Evolutionary conservation across 352 stramenopile genomes (phyloP), one percentile per base, ranked within the genome.

Genomic region (Peronosclerospora sorghi): DNA sequence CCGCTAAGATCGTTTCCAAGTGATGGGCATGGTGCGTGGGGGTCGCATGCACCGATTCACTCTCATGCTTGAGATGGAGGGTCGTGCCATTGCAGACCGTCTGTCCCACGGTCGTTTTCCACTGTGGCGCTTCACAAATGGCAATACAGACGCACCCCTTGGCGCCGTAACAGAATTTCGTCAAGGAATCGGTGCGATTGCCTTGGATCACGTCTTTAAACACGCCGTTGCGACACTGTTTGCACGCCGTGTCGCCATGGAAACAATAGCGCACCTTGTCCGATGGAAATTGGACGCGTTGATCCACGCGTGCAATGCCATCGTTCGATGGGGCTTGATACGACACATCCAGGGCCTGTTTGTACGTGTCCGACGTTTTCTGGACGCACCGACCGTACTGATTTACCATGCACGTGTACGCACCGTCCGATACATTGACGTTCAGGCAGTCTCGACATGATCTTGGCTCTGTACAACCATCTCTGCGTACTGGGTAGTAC

Each of bases 361-460:
- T 23, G 50, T 60, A 71, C 1, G 13, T 52, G 2, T 19, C 17
- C 1, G 7, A 29, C 8, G 10, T 52, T 54, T 76, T 80, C n/a
- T 51, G 44, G n/a, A 65, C 46, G 40, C 61, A 71, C 15, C 58
- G 61, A 9, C 54, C 61, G 37, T 62, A 65, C 34, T 68, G 48
- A 50, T 68, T 68, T 35, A 68, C 47, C 53, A 68, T 67, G 45
- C 61, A 71, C 17, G 54, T 63, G 27, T 62, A 49, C n/a, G n/a
- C n/a, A 20, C 54, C 54, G 17, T 45, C 40, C 18, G 39, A 51
- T n/a, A 75, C 32, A 48, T 63, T 44, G 29, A 56, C 43, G 37
- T 80, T 81, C 8, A 87, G 58, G 48, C 74, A 86, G 57, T 84
- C 72, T 41, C 56, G 50, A 56, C 74, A 86, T 1, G 54, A 61